phyloP scores from a whole-genome alignment of 2,329 filamentous ascomycete genomes.

The Gyromitra esculenta region DNA sequence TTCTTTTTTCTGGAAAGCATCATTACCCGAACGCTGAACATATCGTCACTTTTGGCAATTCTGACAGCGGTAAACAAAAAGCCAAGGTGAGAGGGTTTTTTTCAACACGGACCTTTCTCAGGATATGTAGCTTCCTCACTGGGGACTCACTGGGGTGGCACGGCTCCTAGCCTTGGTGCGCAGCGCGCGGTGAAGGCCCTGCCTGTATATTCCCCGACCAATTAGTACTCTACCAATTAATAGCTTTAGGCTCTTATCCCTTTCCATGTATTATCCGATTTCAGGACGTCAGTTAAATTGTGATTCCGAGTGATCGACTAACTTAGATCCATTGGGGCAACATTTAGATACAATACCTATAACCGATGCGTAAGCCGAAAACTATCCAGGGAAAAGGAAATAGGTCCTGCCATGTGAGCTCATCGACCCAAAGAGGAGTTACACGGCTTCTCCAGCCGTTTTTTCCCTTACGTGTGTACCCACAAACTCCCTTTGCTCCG shows the following conservation, averaged over 20 bases:
- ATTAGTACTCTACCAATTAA: constrained; percentile 13
- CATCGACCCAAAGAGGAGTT: constrained; percentile 40
- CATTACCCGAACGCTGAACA: constrained; percentile 44
- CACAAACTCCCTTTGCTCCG: constrained; percentile 31
- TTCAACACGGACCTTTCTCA: constrained; percentile 40
- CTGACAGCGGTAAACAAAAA: constrained; percentile 40
- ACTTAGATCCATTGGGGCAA: constrained; percentile 30
- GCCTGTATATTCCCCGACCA: constrained; percentile 2
- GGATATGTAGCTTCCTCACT: constrained; percentile 43
- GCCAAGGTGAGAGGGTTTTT: constrained; percentile 20
- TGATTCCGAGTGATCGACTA: constrained; percentile 49
- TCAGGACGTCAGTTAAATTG: constrained; percentile 44
- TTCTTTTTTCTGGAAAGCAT: constrained; percentile 40
- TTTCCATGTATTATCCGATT: constrained; percentile 39
- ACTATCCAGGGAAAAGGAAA: constrained; percentile 42
- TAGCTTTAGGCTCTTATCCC: constrained; percentile 45
- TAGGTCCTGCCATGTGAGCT: constrained; percentile 46
- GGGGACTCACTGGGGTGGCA: constrained; percentile 48
- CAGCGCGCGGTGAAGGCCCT: constrained; percentile 8
- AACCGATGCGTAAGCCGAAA: constrained; percentile 46
- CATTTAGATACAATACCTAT: constrained; percentile 24
- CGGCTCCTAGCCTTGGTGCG: constrained; percentile 36
- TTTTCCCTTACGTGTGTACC: constrained; percentile 30
- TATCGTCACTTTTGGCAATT: constrained; percentile 41
- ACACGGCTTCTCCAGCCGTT: constrained; percentile 29